Evolutionary conservation across 371 early-diverging fungal species (phyloP).

Genomic region (Choanephora cucurbitarum): DNA sequence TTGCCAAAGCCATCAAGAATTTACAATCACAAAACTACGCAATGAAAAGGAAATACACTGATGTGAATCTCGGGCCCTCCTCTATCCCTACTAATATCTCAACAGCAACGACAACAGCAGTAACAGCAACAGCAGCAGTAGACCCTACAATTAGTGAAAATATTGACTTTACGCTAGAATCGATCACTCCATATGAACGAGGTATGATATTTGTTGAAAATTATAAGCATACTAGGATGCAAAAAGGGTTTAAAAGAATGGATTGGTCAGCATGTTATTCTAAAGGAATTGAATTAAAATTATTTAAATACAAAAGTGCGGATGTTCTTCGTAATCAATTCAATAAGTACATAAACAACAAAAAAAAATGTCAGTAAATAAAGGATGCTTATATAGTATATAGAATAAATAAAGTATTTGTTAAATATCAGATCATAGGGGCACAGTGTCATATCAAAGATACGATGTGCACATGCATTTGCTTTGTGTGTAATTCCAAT

Average conservation of each 20-base stretch:
- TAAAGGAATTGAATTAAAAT: constrained; percentile 17
- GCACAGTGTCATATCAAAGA: too few species aligned
- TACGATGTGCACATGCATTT: too few species aligned
- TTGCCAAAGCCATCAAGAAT: constrained; percentile 27
- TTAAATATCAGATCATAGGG: too few species aligned
- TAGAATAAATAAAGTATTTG: too few species aligned
- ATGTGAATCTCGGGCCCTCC: constrained; percentile 15
- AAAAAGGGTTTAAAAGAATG: constrained; percentile 20
- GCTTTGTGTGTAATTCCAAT: too few species aligned
- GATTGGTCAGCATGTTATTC: constrained; percentile 19
- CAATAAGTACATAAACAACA: constrained; percentile 12
- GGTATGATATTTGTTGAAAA: constrained; percentile 16
- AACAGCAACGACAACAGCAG: constrained; percentile 13
- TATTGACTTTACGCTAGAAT: constrained; percentile 21
- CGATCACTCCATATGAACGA: constrained; percentile 18
- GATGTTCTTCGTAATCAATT: constrained; percentile 18
- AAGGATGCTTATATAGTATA: constrained; percentile 8
- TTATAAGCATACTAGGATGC: constrained; percentile 18
- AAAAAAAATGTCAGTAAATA: too few species aligned
- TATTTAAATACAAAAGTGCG: constrained; percentile 18
- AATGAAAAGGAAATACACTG: constrained; percentile 21
- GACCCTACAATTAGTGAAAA: constrained; percentile 22
- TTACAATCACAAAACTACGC: constrained; percentile 23
- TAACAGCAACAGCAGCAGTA: too few species aligned
- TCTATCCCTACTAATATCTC: constrained; percentile 20